phyloP scores from a whole-genome alignment of 225 moss, liverwort and hornwort genomes.

The Lunularia cruciata region DNA sequence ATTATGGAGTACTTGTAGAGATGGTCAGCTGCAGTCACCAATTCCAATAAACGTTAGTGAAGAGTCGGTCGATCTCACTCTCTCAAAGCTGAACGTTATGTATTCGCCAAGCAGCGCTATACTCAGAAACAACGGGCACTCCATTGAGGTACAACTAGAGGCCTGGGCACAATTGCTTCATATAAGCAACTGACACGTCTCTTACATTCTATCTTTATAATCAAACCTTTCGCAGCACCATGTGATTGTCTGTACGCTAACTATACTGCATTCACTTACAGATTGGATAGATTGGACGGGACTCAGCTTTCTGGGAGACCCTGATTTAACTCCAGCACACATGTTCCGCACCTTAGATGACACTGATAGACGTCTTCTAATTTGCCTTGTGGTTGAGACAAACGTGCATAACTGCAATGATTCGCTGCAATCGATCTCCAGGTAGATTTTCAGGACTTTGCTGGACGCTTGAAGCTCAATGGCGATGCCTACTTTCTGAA shows the following conservation, averaged over 20 bases:
- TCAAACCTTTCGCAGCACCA: too few relatives aligned
- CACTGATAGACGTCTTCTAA: too few relatives aligned
- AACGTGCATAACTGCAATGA: too few relatives aligned
- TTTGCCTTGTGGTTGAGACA: too few relatives aligned
- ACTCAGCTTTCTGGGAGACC: too few relatives aligned
- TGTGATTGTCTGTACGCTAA: too few relatives aligned
- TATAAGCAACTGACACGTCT: background rate
- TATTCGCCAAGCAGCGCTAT: conserved; percentile 31
- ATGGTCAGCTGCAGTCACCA: conserved; percentile 45
- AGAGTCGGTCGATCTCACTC: conserved; percentile 29
- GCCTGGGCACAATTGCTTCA: background rate
- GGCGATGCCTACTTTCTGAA: conserved; percentile 10
- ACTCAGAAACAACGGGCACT: conserved; percentile 39
- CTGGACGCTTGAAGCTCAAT: background rate
- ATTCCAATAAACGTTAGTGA: conserved; percentile 34
- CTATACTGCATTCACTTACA: too few relatives aligned
- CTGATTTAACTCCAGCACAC: too few relatives aligned
- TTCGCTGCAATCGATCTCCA: too few relatives aligned
- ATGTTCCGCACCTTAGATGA: too few relatives aligned
- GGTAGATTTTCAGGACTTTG: conserved; percentile 33
- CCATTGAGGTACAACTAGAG: conserved; percentile 43
- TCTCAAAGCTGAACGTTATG: conserved; percentile 35
- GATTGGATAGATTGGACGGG: too few relatives aligned
- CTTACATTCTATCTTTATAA: too few relatives aligned
- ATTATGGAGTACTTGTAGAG: conserved; percentile 42